Conservation (phyloP, 257 asterid species). For the Solanum neorickii region DNA sequence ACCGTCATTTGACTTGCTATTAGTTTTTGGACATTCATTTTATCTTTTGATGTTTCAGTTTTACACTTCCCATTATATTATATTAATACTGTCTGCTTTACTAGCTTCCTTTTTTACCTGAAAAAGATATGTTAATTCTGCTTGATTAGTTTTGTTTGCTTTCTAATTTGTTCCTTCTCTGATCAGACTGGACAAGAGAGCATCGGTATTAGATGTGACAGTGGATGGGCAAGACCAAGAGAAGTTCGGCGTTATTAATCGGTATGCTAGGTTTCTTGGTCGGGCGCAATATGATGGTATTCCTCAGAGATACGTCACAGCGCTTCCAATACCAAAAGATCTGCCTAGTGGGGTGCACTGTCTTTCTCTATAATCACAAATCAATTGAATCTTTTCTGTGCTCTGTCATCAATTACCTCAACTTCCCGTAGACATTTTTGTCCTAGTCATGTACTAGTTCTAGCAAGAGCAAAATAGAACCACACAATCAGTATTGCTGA, state of each 20-base stretch:
- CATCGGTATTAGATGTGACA: constrained; percentile 56
- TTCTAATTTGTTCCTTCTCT: not conserved
- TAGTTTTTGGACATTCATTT: not conserved
- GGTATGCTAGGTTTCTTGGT: constrained; percentile 77
- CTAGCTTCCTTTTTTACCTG: not conserved
- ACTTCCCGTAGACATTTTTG: not conserved
- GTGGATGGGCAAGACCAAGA: constrained; percentile 80
- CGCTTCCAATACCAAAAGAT: constrained; percentile 58
- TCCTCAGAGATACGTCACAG: constrained; percentile 71
- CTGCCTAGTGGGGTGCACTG: constrained; percentile 76
- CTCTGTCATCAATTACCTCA: constrained; percentile 10
- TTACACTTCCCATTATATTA: not conserved
- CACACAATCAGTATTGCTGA: constrained; percentile 23
- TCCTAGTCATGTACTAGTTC: constrained; percentile 24
- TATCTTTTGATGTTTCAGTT: not conserved
- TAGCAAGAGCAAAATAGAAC: constrained; percentile 17
- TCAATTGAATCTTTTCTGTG: constrained; percentile 5
- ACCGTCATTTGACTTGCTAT: not conserved
- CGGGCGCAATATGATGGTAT: constrained; percentile 54
- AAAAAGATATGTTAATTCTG: not conserved
- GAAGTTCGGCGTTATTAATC: constrained; percentile 66
- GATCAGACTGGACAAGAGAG: constrained; percentile 68
- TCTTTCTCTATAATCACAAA: constrained; percentile 46
- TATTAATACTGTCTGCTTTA: not conserved
- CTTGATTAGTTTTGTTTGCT: not conserved